phyloP scores from a whole-genome alignment of 2,329 filamentous ascomycete species.

The Lasiodiplodia sp. region DNA sequence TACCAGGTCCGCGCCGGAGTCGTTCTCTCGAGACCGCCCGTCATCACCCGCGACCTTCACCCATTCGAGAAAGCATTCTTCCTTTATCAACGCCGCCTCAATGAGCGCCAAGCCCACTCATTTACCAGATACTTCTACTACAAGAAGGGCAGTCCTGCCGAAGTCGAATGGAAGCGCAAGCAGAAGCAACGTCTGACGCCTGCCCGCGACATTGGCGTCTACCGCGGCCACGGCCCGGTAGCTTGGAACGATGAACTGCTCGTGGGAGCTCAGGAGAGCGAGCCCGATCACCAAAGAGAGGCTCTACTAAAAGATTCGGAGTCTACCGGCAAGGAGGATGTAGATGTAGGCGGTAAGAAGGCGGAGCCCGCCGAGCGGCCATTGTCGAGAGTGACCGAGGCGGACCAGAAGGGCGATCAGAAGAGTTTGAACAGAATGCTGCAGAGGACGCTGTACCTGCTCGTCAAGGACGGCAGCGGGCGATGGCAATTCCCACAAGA shows the following conservation, averaged over 20 bases:
- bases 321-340: conserved; percentile 69
- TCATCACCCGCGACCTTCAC: conserved; percentile 82
- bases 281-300: conserved; percentile 70
- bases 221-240: conserved; percentile 74
- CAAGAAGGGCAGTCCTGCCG: conserved; percentile 84
- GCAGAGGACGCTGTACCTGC: conserved; percentile 83
- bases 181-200: conserved; percentile 77
- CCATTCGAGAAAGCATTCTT: conserved; percentile 92
- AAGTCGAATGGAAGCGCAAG: conserved; percentile 91
- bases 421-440: conserved; percentile 80
- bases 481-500: conserved; percentile 85
- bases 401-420: conserved; percentile 76
- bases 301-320: conserved; percentile 77
- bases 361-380: conserved; percentile 75
- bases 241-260: conserved; percentile 93
- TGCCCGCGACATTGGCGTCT: conserved; percentile 84
- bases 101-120: conserved; percentile 86
- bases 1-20: conserved; percentile 67
- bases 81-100: conserved; percentile 96
- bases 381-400: conserved; percentile 74
- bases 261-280: conserved; percentile 73
- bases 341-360: conserved; percentile 54
- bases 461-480: conserved; percentile 76
- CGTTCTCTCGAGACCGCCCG: conserved; percentile 85
- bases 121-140: conserved; percentile 95